Base-by-base conservation (phyloP, 768 basidiomycete species). In the Hydnum rufescens region DNA sequence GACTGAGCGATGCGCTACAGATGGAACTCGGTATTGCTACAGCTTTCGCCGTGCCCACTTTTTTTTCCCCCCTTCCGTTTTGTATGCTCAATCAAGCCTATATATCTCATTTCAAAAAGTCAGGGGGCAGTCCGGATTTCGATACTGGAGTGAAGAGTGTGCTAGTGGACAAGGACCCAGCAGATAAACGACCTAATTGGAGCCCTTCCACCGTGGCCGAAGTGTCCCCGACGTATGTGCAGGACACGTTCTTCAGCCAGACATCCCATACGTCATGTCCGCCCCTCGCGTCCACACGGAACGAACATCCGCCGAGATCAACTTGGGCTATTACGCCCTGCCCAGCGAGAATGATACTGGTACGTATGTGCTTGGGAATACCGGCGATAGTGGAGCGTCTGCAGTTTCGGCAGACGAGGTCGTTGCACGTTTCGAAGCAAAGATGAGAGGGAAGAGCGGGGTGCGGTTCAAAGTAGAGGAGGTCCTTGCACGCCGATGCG, bases 11-110 rank as follows among this genome's bases (percentile, higher is more conserved):
- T 53, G 76, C 76, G 1, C 68, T 97, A 55, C 68, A 81, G 57
- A 87, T 83, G 78, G 93, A 97, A 61, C 69, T 90, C 57, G 76
- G 75, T 58, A 82, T 96, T 60, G 90, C 87, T 19, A 77, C 82
- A 31, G 89, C 88, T 16, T 93, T 78, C 64, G 85, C 84, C 59
- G 90, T 92, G 65, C 70, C 87, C 75, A 30, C 51, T 42, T 48
- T 43, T 48, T 51, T 48, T 36, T 59, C 36, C 19, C 32, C 53
- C 22, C 43, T 46, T 39, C 16, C 19, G 3, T 58, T 2, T 44
- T 28, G 49, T 29, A 53, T 16, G 16, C 19, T 19, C 39, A 43
- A 19, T 58, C n/a, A 1, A 60, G 61, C 54, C 58, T 63, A 36
- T 23, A 34, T 23, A 49, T 47, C n/a, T n/a, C n/a, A n/a, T 47